phyloP scores from a whole-genome alignment of 2,329 filamentous ascomycete genomes.

The Ploettnerulaceae sp. region DNA sequence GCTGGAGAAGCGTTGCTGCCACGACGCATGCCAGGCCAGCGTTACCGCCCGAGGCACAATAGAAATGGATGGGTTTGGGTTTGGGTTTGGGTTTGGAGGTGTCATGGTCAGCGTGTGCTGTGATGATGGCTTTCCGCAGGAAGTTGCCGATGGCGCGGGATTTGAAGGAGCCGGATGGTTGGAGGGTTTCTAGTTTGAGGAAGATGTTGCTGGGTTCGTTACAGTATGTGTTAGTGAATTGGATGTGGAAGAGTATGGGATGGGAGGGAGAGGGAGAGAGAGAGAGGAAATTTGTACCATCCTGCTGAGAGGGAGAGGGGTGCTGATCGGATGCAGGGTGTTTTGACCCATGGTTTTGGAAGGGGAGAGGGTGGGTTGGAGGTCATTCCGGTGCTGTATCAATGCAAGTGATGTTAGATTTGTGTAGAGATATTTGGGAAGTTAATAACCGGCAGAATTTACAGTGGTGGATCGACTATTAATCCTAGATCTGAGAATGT shows the following conservation, averaged over 20 bases:
- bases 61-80: constrained; percentile 56
- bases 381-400: no score
- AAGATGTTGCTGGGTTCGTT: constrained; percentile 51
- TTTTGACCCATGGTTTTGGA: constrained; percentile 28
- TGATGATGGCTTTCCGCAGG: constrained; percentile 48
- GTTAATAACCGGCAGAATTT: no score
- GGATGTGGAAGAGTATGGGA: background rate
- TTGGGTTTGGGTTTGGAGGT: no score
- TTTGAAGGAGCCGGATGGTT: constrained; percentile 84
- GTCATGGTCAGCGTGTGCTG: constrained; percentile 14
- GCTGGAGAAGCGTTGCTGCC: constrained; percentile 59
- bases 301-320: constrained; percentile 29
- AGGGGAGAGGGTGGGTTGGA: background rate
- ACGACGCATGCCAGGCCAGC: constrained; percentile 80
- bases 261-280: background rate
- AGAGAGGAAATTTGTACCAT: constrained; percentile 21
- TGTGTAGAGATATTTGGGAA: background rate
- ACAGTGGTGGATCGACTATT: no score
- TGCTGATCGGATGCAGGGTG: constrained; percentile 26
- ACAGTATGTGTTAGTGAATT: background rate
- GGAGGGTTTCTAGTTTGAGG: constrained; percentile 81
- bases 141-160: constrained; percentile 71
- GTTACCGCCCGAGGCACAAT: constrained; percentile 76
- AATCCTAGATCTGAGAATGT: no score
- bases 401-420: no score